phyloP scores from a whole-genome alignment of 768 basidiomycete genomes.

The Kwoniella pini region DNA sequence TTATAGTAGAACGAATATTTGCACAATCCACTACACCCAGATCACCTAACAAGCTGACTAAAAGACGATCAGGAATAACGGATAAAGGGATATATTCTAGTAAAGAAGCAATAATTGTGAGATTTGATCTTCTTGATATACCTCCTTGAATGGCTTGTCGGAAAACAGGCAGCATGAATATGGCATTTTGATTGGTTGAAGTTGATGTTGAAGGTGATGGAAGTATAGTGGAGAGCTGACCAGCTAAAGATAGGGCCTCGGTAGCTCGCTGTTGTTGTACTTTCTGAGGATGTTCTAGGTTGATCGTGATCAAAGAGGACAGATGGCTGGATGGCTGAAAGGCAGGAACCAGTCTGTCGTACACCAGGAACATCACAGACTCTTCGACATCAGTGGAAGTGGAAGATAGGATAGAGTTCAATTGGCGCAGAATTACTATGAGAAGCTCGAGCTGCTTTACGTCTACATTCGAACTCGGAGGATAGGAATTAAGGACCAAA shows the following conservation, averaged over 20 bases:
- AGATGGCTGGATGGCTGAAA: slow-evolving; percentile 22
- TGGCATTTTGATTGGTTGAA: slow-evolving; percentile 3
- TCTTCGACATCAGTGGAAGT: neutral
- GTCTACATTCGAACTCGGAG: neutral
- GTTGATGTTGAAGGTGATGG: slow-evolving; percentile 4
- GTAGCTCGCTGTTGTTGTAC: slow-evolving; percentile 23
- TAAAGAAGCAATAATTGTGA: slow-evolving; percentile 20
- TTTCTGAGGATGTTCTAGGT: slow-evolving; percentile 29
- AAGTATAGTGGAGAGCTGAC: slow-evolving; percentile 5
- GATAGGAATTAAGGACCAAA: slow-evolving; percentile 6
- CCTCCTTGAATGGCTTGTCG: slow-evolving; percentile 4
- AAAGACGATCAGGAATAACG: slow-evolving; percentile 16
- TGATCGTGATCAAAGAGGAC: slow-evolving; percentile 14
- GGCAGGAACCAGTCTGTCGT: slow-evolving; percentile 16
- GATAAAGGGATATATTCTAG: slow-evolving; percentile 20
- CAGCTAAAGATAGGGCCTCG: slow-evolving; percentile 22
- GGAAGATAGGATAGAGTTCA: slow-evolving; percentile 1
- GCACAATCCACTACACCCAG: slow-evolving; percentile 22
- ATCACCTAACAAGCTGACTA: slow-evolving; percentile 19
- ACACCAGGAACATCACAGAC: neutral
- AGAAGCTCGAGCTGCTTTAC: slow-evolving; percentile 31
- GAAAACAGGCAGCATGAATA: slow-evolving; percentile 35
- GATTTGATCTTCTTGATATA: slow-evolving; percentile 17
- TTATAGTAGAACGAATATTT: slow-evolving; percentile 23
- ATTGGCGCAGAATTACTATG: slow-evolving; percentile 25